Percentiles rank a stretch among this genome's conserved stretches.
phyloP scores from a whole-genome alignment of 306 rosid genomes.

The Fragaria vesca region DNA sequence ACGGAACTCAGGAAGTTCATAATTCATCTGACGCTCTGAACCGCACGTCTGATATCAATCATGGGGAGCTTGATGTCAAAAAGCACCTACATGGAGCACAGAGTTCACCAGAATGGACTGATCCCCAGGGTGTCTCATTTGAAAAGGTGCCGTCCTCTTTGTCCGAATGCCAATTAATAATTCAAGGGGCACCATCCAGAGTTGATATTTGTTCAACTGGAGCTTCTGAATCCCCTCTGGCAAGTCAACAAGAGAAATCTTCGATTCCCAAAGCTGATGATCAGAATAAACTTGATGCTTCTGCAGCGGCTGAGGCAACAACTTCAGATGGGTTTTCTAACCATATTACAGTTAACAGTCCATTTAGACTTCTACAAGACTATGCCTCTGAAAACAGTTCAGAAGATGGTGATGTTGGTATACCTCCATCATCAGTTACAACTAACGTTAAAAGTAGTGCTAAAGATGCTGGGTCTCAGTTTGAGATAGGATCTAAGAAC shows the following conservation, averaged over 20 bases:
- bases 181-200: constrained; percentile 30
- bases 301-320: constrained; percentile 34
- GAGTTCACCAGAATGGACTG: constrained; percentile 34
- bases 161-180: constrained; percentile 30
- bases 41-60: constrained; percentile 23
- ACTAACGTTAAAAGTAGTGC: constrained; percentile 32
- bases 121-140: constrained; percentile 21
- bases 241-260: constrained; percentile 29
- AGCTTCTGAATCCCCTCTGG: constrained; percentile 31
- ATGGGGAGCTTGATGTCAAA: constrained; percentile 34
- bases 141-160: constrained; percentile 27
- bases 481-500: constrained; percentile 38
- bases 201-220: constrained; percentile 34
- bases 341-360: constrained; percentile 49
- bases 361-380: constrained; percentile 77
- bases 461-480: constrained; percentile 27
- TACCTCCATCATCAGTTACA: constrained; percentile 33
- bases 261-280: constrained; percentile 26
- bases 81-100: constrained; percentile 33
- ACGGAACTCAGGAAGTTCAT: constrained; percentile 46
- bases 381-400: constrained; percentile 79
- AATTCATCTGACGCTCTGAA: constrained; percentile 38
- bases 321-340: constrained; percentile 32
- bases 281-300: constrained; percentile 26
- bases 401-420: constrained; percentile 46